Percentiles rank a stretch among this genome's conserved stretches.
Evolutionary conservation across 2,329 filamentous ascomycete genomes (phyloP).

Genomic region (Curvularia sp.): DNA sequence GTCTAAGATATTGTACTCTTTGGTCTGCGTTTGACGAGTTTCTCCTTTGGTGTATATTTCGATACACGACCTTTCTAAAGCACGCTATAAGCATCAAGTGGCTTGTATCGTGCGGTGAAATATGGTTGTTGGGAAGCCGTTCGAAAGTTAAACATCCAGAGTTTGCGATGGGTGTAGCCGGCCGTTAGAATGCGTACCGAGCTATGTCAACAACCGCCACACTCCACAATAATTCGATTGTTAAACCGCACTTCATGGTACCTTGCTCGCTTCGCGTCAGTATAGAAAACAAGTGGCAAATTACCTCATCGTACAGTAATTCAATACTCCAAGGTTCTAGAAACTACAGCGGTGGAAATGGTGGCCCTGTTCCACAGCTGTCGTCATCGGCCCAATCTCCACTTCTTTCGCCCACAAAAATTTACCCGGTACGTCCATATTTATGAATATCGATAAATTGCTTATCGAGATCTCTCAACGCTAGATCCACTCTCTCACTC

Average conservation of each 20-base stretch:
- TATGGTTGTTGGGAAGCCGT: constrained; percentile 6
- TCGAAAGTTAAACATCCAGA: background rate
- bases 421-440: background rate
- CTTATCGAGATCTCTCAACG: constrained; percentile 13
- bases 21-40: background rate
- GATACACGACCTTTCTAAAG: background rate
- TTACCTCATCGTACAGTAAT: constrained; percentile 16
- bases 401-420: background rate
- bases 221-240: background rate
- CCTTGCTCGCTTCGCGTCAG: background rate
- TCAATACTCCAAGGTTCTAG: constrained; percentile 10
- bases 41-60: background rate
- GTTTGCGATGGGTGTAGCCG: background rate
- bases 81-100: background rate
- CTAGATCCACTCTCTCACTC: background rate
- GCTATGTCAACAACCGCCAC: background rate
- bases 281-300: background rate
- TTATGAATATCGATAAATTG: constrained; percentile 15
- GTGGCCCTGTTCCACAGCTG: constrained; percentile 10
- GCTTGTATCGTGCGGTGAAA: constrained; percentile 7
- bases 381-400: constrained; percentile 3
- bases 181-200: constrained; percentile 3
- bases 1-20: background rate
- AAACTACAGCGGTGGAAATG: constrained; percentile 3
- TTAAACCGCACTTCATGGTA: background rate